Conservation (phyloP, 805 yeast species). For the Torulaspora microellipsoides region DNA sequence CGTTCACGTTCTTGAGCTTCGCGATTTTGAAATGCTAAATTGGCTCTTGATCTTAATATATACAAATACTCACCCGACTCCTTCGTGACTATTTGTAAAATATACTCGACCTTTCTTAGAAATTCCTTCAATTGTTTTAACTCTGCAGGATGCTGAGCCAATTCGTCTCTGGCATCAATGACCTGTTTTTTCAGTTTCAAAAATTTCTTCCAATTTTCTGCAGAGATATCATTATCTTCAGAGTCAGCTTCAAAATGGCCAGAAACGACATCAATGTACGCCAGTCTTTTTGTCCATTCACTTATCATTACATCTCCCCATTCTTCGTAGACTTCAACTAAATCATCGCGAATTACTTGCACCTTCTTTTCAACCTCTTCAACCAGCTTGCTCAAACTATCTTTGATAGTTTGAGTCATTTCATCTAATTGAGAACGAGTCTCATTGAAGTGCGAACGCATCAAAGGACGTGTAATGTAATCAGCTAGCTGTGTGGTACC, state of each 20-base stretch:
- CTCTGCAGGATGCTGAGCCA: conserved; percentile 37
- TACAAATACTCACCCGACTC: conserved; percentile 62
- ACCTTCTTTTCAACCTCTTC: conserved; percentile 35
- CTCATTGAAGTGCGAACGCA: conserved; percentile 41
- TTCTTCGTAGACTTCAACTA: conserved; percentile 66
- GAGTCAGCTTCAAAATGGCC: conserved; percentile 14
- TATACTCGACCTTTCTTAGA: conserved; percentile 35
- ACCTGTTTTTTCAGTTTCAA: conserved; percentile 52
- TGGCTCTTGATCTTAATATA: conserved; percentile 53
- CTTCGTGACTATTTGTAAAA: conserved; percentile 46
- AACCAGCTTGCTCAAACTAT: conserved; percentile 30
- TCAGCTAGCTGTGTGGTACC: conserved; percentile 35
- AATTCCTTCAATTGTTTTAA: conserved; percentile 30
- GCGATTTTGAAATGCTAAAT: conserved; percentile 51
- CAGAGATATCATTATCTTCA: conserved; percentile 33
- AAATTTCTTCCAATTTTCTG: conserved; percentile 59
- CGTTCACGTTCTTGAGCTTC: conserved; percentile 37
- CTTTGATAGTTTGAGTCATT: conserved; percentile 34
- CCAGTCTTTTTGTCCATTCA: conserved; percentile 60
- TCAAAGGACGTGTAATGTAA: conserved; percentile 44
- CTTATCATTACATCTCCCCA: conserved; percentile 63
- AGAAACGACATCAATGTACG: conserved; percentile 35
- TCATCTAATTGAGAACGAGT: conserved; percentile 31
- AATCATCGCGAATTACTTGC: conserved; percentile 38
- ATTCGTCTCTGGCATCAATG: conserved; percentile 50